These are phyloP conservation scores for Gilbertella persicaria DNA, from an alignment of 371 early-diverging fungal genomes.

Conservation along the genomic window DNA sequence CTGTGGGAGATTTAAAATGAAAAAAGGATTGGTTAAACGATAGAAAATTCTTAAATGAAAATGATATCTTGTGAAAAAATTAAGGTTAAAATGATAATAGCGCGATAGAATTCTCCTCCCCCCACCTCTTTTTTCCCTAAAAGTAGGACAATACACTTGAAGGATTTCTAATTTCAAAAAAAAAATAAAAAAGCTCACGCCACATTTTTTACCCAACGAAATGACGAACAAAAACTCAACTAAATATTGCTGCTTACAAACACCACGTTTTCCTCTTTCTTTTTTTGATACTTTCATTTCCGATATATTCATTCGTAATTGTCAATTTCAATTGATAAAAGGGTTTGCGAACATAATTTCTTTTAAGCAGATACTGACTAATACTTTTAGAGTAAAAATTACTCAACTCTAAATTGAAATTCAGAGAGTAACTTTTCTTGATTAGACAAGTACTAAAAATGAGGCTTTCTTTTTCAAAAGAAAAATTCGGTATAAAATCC, in stretches of 20 bases:
- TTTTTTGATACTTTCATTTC: neutral
- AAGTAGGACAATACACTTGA: neutral
- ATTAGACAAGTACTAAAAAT: too few species aligned
- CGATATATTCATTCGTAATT: too few species aligned
- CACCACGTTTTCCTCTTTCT: slow-evolving; percentile 4
- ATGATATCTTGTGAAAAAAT: neutral
- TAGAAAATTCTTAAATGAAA: neutral
- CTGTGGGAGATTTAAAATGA: neutral
- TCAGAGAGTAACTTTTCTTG: too few species aligned
- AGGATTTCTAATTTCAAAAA: slow-evolving; percentile 10
- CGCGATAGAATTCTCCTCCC: neutral
- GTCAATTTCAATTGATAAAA: too few species aligned
- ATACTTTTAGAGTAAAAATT: too few species aligned
- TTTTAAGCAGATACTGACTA: too few species aligned
- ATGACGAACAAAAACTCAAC: too few species aligned
- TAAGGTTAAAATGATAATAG: neutral
- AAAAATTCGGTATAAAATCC: too few species aligned
- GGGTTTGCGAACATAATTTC: too few species aligned
- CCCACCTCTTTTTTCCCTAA: too few species aligned
- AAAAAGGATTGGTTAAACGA: neutral
- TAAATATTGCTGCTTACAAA: neutral
- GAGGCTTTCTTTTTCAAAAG: too few species aligned
- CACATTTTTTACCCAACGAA: slow-evolving; percentile 29
- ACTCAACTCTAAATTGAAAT: too few species aligned
- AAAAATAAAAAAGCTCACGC: slow-evolving; percentile 28